A percentile compares a stretch with the other conserved stretches of the same genome.
These are phyloP conservation scores for Torulaspora quercuum DNA, from an alignment of 805 yeast species.

Conservation along the genomic window DNA sequence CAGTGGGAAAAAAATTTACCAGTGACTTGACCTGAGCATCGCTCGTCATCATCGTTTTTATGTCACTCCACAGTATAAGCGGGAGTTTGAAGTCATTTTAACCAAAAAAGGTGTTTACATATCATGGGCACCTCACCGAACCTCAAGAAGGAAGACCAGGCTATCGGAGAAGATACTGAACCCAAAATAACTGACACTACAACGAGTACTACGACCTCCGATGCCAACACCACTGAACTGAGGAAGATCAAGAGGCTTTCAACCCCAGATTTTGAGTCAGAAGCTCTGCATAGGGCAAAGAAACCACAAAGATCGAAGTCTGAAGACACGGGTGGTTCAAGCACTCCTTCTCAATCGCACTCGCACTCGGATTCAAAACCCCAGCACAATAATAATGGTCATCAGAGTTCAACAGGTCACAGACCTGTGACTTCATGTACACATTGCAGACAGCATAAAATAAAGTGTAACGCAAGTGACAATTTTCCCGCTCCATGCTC, in stretches of 20 bases:
- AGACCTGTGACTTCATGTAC: slow-evolving; percentile 92
- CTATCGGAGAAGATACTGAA: slow-evolving; percentile 3
- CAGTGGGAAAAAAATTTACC: too few relatives aligned
- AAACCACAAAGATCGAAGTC: slow-evolving; percentile 12
- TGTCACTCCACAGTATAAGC: too few relatives aligned
- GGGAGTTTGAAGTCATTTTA: not conserved
- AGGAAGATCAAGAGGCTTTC: slow-evolving; percentile 10
- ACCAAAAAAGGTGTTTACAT: not conserved
- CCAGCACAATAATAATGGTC: slow-evolving; percentile 5
- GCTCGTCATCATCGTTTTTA: too few relatives aligned
- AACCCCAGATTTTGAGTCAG: slow-evolving; percentile 10
- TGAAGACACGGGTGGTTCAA: slow-evolving; percentile 8
- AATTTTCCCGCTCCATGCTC: slow-evolving; percentile 78
- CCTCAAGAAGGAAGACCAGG: slow-evolving; percentile 9
- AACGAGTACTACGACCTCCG: too few relatives aligned
- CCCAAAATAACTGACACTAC: slow-evolving; percentile 1
- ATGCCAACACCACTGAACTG: slow-evolving; percentile 1
- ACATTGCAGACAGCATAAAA: slow-evolving; percentile 91
- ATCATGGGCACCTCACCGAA: slow-evolving; percentile 11
- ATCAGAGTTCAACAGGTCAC: slow-evolving; percentile 46
- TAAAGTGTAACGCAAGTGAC: slow-evolving; percentile 86
- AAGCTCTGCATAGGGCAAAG: slow-evolving; percentile 6
- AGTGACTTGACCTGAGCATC: too few relatives aligned
- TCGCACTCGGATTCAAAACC: slow-evolving; percentile 2
- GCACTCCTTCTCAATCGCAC: slow-evolving; percentile 3